These are phyloP conservation scores for Monosporascus sp. DNA, from an alignment of 2,329 filamentous ascomycete genomes.

Conservation along the genomic window DNA sequence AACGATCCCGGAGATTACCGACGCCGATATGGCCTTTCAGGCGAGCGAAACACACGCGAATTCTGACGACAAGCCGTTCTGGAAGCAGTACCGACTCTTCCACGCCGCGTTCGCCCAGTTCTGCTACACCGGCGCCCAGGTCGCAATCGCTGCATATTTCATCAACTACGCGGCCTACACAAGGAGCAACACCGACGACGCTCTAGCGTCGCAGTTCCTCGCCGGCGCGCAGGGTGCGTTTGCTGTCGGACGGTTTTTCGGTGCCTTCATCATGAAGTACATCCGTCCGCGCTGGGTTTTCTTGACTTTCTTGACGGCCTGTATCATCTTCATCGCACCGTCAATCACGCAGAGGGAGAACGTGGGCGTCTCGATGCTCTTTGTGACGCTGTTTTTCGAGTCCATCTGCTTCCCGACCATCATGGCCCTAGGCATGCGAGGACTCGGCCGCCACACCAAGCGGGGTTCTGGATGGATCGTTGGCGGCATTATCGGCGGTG, in stretches of 20 bases:
- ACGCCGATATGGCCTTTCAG: constrained; percentile 59
- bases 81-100: constrained; percentile 70
- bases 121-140: constrained; percentile 70
- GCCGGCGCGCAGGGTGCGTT: constrained; percentile 71
- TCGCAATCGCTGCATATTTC: constrained; percentile 62
- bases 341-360: constrained; percentile 42
- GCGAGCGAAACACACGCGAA: constrained; percentile 47
- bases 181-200: constrained; percentile 42
- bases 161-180: constrained; percentile 68
- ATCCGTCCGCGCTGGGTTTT: constrained; percentile 63
- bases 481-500: constrained; percentile 66
- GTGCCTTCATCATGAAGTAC: constrained; percentile 61
- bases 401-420: constrained; percentile 78
- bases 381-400: constrained; percentile 71
- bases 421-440: constrained; percentile 70
- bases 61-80: constrained; percentile 55
- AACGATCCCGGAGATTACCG: constrained; percentile 67
- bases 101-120: constrained; percentile 73
- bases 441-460: constrained; percentile 71
- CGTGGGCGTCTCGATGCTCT: constrained; percentile 56
- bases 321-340: constrained; percentile 57
- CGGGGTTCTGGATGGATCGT: constrained; percentile 68
- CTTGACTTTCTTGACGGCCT: constrained; percentile 56
- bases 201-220: constrained; percentile 60
- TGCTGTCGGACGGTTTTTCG: constrained; percentile 65